Evolutionary conservation across 2,329 filamentous ascomycete species (phyloP), one percentile per base, ranked within the genome.

Genomic region (Periconia sp.): DNA sequence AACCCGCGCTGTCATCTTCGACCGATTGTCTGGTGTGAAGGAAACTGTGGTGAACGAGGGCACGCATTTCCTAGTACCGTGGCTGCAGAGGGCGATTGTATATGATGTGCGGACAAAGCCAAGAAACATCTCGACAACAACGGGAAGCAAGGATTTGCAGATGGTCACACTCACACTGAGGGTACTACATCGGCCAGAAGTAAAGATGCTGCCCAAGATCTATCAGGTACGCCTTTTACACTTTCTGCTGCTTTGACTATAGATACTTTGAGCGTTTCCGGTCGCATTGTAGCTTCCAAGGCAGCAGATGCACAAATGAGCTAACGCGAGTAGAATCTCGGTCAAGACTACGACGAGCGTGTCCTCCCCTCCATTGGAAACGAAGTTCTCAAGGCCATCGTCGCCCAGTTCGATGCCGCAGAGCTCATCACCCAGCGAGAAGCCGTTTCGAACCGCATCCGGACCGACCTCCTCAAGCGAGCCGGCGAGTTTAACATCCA

Each of bases 91-190:
- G 74, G 89, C 87, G 62, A 91, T 99, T 76, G 80, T 95, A 70
- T 99, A 95, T 72, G 94, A 99, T 77, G 94, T 99, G 56, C 87
- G 94, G 54, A 99, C 95, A 44, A 95, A 95, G 82, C 94, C 94
- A 50, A 84, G 94, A 69, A 97, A 96, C 73, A 97, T 99, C 71
- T 89, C 88, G 57, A 99, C 94, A 19, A 99, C 94, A 17, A 99
- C 94, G 10, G 94, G 94, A 46, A 92, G 87, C 82, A 99, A 99
- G 84, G 94, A 99, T 77, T 75, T 99, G 80, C 94, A 99, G 79
- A 99, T 99, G 94, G 94, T 99, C 66, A 96, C 91, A 81, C 82
- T 99, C 80, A 99, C 94, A 40, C 81, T 99, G 70, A 84, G 94
- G 73, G 94, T 99, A 54, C 76, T 99, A 72, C 92, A 97, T 77